phyloP scores from a whole-genome alignment of 2,329 filamentous ascomycete species.

The Periconia sp. region DNA sequence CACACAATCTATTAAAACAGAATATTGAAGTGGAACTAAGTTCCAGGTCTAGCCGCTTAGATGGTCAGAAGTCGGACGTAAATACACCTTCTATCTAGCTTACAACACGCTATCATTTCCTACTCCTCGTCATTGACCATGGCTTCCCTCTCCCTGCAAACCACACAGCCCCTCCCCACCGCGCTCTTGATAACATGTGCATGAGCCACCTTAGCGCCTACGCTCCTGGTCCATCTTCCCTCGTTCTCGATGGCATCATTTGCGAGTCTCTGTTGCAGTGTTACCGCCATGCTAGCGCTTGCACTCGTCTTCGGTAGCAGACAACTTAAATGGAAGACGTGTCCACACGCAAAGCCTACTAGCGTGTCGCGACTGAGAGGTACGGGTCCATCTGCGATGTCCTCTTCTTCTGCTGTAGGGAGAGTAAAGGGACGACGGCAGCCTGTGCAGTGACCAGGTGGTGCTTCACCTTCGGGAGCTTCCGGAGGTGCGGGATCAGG shows the following conservation, averaged over 20 bases:
- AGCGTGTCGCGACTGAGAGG: constrained; percentile 64
- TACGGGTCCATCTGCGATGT: constrained; percentile 27
- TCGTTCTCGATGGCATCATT: constrained; percentile 51
- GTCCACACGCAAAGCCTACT: constrained; percentile 81
- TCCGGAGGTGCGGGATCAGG: constrained; percentile 30
- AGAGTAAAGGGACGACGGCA: constrained; percentile 40
- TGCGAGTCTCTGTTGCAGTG: constrained; percentile 51
- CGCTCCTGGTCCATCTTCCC: constrained; percentile 63
- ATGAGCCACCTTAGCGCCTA: constrained; percentile 63
- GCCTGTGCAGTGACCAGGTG: constrained; percentile 42
- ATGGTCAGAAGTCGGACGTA: no score
- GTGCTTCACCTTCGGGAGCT: constrained; percentile 29
- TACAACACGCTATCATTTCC: no score
- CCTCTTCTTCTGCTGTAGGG: constrained; percentile 38
- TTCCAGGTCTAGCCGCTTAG: no score
- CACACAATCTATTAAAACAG: no score
- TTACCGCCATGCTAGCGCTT: constrained; percentile 49
- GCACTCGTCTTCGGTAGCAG: constrained; percentile 59
- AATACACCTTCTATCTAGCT: no score
- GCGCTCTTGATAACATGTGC: constrained; percentile 86
- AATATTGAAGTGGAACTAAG: no score
- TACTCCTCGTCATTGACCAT: constrained; percentile 21
- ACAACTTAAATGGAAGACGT: constrained; percentile 80
- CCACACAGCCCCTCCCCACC: constrained; percentile 59
- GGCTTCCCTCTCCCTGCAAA: constrained; percentile 37